Evolutionary conservation across 1,139 yeast species (phyloP).

Genomic region (Saccharomyces hybrid): DNA sequence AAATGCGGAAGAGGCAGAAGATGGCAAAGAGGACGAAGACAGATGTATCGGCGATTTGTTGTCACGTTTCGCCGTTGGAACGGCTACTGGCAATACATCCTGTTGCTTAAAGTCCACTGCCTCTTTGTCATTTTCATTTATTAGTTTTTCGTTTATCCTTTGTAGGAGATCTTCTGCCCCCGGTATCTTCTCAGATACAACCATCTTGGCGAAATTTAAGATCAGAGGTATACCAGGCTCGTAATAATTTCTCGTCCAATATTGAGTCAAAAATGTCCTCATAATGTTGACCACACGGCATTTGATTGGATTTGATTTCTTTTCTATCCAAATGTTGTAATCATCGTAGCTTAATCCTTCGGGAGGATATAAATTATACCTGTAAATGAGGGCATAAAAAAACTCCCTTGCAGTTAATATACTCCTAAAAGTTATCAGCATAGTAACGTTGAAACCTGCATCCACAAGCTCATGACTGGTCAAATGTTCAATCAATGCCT

Average conservation of each 20-base stretch:
- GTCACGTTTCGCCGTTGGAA: too few species aligned
- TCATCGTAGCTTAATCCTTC: constrained; percentile 83
- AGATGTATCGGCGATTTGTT: constrained; percentile 4
- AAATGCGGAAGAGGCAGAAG: constrained; percentile 5
- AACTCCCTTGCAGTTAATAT: constrained; percentile 66
- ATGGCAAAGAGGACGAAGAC: constrained; percentile 1
- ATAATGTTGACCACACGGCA: constrained; percentile 62
- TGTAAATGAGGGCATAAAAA: constrained; percentile 49
- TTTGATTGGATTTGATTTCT: constrained; percentile 51
- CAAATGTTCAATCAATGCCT: constrained; percentile 73
- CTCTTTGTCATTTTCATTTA: constrained; percentile 5
- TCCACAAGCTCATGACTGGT: constrained; percentile 73
- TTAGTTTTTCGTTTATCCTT: constrained; percentile 24
- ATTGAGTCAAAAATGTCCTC: constrained; percentile 62
- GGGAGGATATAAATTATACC: constrained; percentile 76
- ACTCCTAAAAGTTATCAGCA: constrained; percentile 69
- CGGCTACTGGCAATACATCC: too few species aligned
- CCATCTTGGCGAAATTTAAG: constrained; percentile 53
- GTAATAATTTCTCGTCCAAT: constrained; percentile 64
- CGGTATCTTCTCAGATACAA: constrained; percentile 41
- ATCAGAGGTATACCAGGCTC: constrained; percentile 44
- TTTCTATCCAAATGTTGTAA: constrained; percentile 70
- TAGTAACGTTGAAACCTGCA: constrained; percentile 59
- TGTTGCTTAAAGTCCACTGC: not conserved
- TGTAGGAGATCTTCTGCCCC: constrained; percentile 34